Percentiles rank a stretch among this genome's conserved stretches.
Evolutionary conservation across 2,329 filamentous ascomycete species (phyloP).

Genomic region (Alternaria gansuensis): DNA sequence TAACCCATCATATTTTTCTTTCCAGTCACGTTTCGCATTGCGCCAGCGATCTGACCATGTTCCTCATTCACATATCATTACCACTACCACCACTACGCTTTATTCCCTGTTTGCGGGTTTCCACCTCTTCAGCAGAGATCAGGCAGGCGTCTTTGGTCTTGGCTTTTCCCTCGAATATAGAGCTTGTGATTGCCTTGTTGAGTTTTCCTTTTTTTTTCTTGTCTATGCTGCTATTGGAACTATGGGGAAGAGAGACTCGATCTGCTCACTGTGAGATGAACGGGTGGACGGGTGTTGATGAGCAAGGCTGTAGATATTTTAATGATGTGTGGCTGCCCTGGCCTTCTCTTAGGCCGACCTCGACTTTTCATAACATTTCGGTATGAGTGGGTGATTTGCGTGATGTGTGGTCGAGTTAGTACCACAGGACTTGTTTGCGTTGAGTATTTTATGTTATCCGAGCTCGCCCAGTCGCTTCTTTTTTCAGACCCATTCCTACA

Average conservation of each 20-base stretch:
- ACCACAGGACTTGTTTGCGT: background rate
- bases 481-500: background rate
- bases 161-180: slow-evolving; percentile 2
- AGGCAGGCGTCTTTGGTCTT: background rate
- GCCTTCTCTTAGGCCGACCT: background rate
- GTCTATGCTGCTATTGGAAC: background rate
- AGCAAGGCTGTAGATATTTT: slow-evolving; percentile 15
- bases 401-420: background rate
- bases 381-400: background rate
- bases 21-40: background rate
- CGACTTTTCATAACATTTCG: background rate
- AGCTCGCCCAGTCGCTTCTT: background rate
- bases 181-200: slow-evolving; percentile 14
- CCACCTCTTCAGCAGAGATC: background rate
- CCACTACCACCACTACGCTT: slow-evolving; percentile 5
- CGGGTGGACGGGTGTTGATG: background rate
- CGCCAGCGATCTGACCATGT: slow-evolving; percentile 6
- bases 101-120: slow-evolving; percentile 7
- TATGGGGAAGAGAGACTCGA: background rate
- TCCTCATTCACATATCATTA: slow-evolving; percentile 4
- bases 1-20: slow-evolving; percentile 14
- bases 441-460: background rate
- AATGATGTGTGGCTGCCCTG: slow-evolving; percentile 12
- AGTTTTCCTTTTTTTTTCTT: slow-evolving; percentile 1
- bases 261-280: background rate